These are phyloP conservation scores for Aethionema arabicum DNA, from an alignment of 345 rosid species.

Conservation along the genomic window DNA sequence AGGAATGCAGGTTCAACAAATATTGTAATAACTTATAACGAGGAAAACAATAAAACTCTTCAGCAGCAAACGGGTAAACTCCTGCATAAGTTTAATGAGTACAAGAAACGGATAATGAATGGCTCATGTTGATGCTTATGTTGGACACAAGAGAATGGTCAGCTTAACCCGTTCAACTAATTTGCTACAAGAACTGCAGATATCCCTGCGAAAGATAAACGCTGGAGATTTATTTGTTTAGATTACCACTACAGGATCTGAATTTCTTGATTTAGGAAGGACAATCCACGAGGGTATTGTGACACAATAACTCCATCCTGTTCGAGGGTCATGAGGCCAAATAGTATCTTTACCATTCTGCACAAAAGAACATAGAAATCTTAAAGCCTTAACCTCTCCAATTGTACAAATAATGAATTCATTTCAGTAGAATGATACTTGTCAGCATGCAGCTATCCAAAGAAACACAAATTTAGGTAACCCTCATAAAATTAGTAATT, in stretches of 20 bases:
- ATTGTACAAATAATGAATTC: neutral
- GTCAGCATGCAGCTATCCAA: constrained; percentile 9
- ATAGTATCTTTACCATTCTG: constrained; percentile 85
- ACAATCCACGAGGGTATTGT: constrained; percentile 89
- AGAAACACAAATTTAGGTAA: constrained; percentile 9
- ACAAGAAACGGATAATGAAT: constrained; percentile 2
- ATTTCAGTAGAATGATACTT: constrained; percentile 3
- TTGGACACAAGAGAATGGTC: constrained; percentile 2
- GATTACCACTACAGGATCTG: constrained; percentile 98
- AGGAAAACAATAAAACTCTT: constrained; percentile 8
- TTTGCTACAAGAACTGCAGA: neutral
- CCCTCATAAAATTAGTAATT: neutral
- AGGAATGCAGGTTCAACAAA: constrained; percentile 8
- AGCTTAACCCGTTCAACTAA: constrained; percentile 1
- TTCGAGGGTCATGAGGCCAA: constrained; percentile 89
- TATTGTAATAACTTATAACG: neutral
- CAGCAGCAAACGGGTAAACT: constrained; percentile 8
- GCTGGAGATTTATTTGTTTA: constrained; percentile 30
- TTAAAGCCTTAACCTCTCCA: constrained; percentile 8
- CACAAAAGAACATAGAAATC: constrained; percentile 29
- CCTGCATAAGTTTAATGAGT: neutral
- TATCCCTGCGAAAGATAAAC: constrained; percentile 36
- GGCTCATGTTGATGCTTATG: constrained; percentile 7
- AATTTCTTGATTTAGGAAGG: constrained; percentile 83
- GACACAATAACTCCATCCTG: constrained; percentile 97